Percentiles rank a stretch among this genome's conserved stretches.
Conservation (phyloP, 768 basidiomycete genomes). For the Tulasnella sp. region DNA sequence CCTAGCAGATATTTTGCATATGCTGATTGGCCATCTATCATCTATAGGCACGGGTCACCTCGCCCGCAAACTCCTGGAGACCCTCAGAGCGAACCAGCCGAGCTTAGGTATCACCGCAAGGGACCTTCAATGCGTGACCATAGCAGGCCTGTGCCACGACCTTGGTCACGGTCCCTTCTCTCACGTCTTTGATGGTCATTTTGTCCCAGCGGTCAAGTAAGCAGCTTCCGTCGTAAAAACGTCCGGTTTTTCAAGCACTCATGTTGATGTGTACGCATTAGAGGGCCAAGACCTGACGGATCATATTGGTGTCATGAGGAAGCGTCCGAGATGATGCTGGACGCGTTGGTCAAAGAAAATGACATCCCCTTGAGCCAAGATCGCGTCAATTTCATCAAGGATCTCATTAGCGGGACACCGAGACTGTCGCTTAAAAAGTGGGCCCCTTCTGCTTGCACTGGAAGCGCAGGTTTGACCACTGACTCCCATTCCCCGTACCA, state of each 20-base stretch:
- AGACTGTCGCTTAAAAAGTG: conserved; percentile 12
- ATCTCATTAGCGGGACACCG: conserved; percentile 59
- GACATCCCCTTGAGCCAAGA: conserved; percentile 36
- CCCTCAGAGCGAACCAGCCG: conserved; percentile 46
- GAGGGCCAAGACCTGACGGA: conserved; percentile 3
- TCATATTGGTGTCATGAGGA: conserved; percentile 60
- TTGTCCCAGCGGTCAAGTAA: conserved; percentile 58
- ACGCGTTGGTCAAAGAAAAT: conserved; percentile 49
- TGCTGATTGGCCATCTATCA: background rate
- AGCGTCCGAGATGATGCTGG: conserved; percentile 75
- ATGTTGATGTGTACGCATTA: background rate
- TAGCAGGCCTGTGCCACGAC: conserved; percentile 77
- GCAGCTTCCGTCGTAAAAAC: conserved; percentile 22
- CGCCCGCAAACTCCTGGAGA: conserved; percentile 49
- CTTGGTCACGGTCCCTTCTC: conserved; percentile 58
- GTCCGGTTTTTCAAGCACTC: background rate
- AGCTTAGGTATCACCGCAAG: conserved; percentile 54
- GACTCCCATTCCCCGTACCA: no score
- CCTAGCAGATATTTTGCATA: background rate
- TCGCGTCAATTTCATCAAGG: conserved; percentile 57
- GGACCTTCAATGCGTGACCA: conserved; percentile 63
- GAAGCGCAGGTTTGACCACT: background rate
- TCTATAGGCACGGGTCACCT: conserved; percentile 60
- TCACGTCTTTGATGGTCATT: conserved; percentile 68
- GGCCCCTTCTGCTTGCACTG: background rate